A percentile compares a stretch with the other conserved stretches of the same genome.
Evolutionary conservation across 2,329 filamentous ascomycete species (phyloP).

Genomic region (Fusarium brachygibbosum): DNA sequence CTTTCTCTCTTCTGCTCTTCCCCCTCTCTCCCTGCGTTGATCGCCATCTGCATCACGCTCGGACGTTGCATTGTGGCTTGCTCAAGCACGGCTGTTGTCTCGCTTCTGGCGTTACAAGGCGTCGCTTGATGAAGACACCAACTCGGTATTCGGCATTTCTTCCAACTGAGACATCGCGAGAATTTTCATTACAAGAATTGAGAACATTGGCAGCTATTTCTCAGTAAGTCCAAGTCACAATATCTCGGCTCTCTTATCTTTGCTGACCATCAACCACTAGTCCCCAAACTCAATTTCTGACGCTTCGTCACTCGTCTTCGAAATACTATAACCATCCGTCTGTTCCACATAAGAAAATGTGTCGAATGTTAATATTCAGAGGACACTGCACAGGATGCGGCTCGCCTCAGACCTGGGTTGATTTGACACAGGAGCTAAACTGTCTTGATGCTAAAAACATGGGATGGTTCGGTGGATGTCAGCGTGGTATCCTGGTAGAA

Average conservation of each 20-base stretch:
- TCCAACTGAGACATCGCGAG: slow-evolving; percentile 23
- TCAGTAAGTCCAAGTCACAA: neutral
- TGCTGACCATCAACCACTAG: slow-evolving; percentile 8
- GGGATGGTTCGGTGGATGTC: slow-evolving; percentile 61
- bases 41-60: slow-evolving; percentile 6
- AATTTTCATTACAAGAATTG: slow-evolving; percentile 1
- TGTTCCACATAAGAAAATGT: slow-evolving; percentile 54
- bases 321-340: slow-evolving; percentile 11
- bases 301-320: slow-evolving; percentile 1
- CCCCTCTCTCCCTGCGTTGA: neutral
- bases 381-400: slow-evolving; percentile 61
- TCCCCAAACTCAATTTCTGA: neutral
- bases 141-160: slow-evolving; percentile 14
- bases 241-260: neutral
- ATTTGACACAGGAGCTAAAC: slow-evolving; percentile 61
- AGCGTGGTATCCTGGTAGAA: slow-evolving; percentile 57
- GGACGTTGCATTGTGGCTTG: slow-evolving; percentile 33
- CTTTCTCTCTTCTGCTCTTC: neutral
- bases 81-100: slow-evolving; percentile 5
- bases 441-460: slow-evolving; percentile 65
- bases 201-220: neutral
- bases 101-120: slow-evolving; percentile 23
- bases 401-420: slow-evolving; percentile 58
- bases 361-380: slow-evolving; percentile 61
- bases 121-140: slow-evolving; percentile 29